Conservation (phyloP, 2,329 filamentous ascomycete species). For the Venturia oleaginea region DNA sequence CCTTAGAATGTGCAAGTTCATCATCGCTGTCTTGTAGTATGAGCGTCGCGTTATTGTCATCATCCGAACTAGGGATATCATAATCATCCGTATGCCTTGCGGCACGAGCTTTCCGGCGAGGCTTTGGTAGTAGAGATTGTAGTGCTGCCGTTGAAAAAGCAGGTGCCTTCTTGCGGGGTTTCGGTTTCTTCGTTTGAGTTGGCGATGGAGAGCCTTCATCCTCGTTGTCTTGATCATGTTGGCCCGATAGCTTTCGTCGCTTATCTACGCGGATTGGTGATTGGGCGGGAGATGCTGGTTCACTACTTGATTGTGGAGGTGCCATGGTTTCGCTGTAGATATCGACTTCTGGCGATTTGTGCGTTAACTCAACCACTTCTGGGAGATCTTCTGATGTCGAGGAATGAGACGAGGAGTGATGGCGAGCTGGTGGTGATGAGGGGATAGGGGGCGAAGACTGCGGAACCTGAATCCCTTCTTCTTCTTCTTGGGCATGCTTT, state of each 20-base stretch:
- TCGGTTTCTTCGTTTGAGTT: not conserved
- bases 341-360: slow-evolving; percentile 22
- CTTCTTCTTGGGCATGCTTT: slow-evolving; percentile 23
- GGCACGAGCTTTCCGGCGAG: slow-evolving; percentile 14
- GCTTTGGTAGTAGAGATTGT: slow-evolving; percentile 36
- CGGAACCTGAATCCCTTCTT: slow-evolving; percentile 28
- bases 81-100: slow-evolving; percentile 28
- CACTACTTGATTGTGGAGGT: slow-evolving; percentile 36
- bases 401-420: not conserved
- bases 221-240: not conserved
- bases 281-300: slow-evolving; percentile 14
- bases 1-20: slow-evolving; percentile 25
- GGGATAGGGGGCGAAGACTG: slow-evolving; percentile 30
- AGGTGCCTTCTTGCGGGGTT: slow-evolving; percentile 15
- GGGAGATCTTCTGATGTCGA: slow-evolving; percentile 21
- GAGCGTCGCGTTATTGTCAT: slow-evolving; percentile 17
- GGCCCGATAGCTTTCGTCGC: not conserved
- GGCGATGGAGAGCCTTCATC: not conserved
- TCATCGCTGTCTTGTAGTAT: slow-evolving; percentile 18
- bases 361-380: slow-evolving; percentile 25
- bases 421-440: slow-evolving; percentile 22
- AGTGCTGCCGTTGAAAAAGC: slow-evolving; percentile 34
- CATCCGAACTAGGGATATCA: slow-evolving; percentile 30
- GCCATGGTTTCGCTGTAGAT: slow-evolving; percentile 34
- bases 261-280: not conserved